Conservation (phyloP, 2,329 filamentous ascomycete genomes). For the Onygenales sp. region DNA sequence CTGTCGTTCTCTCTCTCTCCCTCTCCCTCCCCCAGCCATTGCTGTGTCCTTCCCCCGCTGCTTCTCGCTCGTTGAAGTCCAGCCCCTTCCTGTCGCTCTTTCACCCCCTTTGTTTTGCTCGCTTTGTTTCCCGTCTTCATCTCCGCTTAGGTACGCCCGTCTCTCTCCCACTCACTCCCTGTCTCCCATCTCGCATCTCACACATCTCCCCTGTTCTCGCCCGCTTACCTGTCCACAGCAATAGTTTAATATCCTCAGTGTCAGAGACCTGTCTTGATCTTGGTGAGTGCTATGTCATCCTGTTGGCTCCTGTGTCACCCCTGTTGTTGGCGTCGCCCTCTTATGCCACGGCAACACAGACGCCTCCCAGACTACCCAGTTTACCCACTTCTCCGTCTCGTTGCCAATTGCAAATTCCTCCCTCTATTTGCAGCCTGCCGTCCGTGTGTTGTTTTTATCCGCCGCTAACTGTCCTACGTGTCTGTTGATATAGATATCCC, state of each 20-base stretch:
- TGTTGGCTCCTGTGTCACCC: background rate
- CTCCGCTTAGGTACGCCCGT: background rate
- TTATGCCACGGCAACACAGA: background rate
- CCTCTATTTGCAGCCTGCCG: background rate
- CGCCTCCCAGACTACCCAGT: background rate
- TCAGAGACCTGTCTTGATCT: background rate
- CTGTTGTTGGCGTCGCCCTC: background rate
- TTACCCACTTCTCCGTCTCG: background rate
- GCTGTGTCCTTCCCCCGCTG: background rate
- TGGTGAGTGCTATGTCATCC: background rate
- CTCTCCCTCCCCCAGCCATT: conserved; percentile 16
- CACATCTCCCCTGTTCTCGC: background rate
- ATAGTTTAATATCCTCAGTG: background rate
- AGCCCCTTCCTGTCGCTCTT: conserved; percentile 7
- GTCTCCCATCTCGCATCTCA: background rate
- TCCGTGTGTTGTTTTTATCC: background rate
- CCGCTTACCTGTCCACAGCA: background rate
- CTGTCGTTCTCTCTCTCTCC: conserved; percentile 10
- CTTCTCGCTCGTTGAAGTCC: conserved; percentile 3
- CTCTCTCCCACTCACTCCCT: background rate
- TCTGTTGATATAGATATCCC: background rate
- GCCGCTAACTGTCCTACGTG: background rate
- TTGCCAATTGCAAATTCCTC: background rate
- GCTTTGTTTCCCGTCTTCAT: background rate
- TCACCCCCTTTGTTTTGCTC: conserved; percentile 6